Evolutionary conservation across 176 grass and related monocot species (phyloP).

Genomic region (Oryza glaberrima): DNA sequence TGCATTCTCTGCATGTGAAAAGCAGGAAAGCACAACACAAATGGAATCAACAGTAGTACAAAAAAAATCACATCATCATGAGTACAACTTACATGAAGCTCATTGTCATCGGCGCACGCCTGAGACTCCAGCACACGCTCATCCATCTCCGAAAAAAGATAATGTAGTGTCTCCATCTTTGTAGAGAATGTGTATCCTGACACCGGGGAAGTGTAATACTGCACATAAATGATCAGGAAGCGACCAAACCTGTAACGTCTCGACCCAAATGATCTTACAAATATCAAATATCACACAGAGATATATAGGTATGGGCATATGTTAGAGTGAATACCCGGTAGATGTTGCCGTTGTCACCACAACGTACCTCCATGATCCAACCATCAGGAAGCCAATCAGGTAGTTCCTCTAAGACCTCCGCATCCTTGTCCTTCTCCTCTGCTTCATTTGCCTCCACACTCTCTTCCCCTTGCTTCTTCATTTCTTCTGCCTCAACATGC

Average conservation of each 20-base stretch:
- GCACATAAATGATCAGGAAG: conserved; percentile 16
- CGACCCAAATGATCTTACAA: background rate
- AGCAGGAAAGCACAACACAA: conserved; percentile 20
- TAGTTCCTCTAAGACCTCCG: background rate
- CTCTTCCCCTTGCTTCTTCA: background rate
- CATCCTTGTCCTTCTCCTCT: conserved; percentile 33
- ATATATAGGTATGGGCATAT: background rate
- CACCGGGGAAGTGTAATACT: conserved; percentile 60
- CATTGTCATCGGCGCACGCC: background rate
- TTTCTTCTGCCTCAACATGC: background rate
- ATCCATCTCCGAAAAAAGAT: conserved; percentile 50
- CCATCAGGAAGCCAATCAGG: conserved; percentile 71
- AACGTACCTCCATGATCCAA: conserved; percentile 60
- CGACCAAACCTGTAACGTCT: background rate
- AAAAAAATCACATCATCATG: background rate
- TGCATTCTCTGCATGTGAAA: conserved; percentile 13
- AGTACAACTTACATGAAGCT: conserved; percentile 37
- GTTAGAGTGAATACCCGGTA: conserved; percentile 45
- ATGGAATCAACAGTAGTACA: conserved; percentile 7
- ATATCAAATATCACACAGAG: conserved; percentile 9
- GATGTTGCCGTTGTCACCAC: conserved; percentile 25
- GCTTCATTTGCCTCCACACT: background rate
- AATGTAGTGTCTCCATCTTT: conserved; percentile 48
- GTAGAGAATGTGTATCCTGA: conserved; percentile 54
- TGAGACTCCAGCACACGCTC: conserved; percentile 34